phyloP scores from a whole-genome alignment of 192 early-diverging fungal genomes.

The Coemansia sp. region DNA sequence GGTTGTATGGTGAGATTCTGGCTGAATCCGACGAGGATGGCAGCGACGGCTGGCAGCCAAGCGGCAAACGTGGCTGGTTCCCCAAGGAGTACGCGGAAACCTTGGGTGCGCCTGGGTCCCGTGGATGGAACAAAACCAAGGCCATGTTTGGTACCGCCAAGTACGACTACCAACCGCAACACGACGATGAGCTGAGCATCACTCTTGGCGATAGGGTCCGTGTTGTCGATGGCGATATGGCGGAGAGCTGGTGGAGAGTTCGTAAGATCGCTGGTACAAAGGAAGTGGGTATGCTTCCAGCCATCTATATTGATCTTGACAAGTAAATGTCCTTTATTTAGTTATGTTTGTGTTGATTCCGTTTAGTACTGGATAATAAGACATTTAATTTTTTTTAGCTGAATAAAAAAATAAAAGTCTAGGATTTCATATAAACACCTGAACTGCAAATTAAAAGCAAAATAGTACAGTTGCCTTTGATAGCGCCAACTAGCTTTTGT shows the following conservation, averaged over 20 bases:
- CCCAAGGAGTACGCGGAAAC: constrained; percentile 42
- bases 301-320: constrained; percentile 53
- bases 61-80: constrained; percentile 42
- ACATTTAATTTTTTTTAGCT: too few relatives aligned
- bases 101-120: constrained; percentile 28
- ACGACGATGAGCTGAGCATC: constrained; percentile 46
- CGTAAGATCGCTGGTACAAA: constrained; percentile 7
- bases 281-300: constrained; percentile 39
- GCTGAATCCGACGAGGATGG: constrained; percentile 15
- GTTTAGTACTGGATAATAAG: too few relatives aligned
- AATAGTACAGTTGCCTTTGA: too few relatives aligned
- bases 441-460: too few relatives aligned
- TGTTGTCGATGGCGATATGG: constrained; percentile 44
- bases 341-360: too few relatives aligned
- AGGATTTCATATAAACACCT: too few relatives aligned
- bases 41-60: constrained; percentile 37
- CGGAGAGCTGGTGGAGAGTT: constrained; percentile 53
- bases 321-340: constrained; percentile 20
- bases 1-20: constrained; percentile 48
- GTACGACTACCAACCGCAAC: constrained; percentile 47
- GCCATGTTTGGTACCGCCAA: constrained; percentile 43
- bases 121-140: constrained; percentile 43
- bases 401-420: too few relatives aligned
- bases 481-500: too few relatives aligned
- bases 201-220: constrained; percentile 29